Conservation (phyloP, 2,329 filamentous ascomycete species). For the Botrytis byssoidea region DNA sequence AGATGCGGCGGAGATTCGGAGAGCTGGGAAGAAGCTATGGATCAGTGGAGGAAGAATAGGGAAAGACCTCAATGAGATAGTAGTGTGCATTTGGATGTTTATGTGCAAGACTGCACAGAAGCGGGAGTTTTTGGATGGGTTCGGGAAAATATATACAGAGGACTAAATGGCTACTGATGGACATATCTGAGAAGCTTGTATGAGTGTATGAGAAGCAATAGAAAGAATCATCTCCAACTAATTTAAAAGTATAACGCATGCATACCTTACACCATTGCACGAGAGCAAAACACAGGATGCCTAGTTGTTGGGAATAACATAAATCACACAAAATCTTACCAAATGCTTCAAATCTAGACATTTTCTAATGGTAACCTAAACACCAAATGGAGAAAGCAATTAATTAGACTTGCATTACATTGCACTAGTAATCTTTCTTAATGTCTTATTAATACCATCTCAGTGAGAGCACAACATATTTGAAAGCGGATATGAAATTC, state of each 20-base stretch:
- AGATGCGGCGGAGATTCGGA: conserved; percentile 63
- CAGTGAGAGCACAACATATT: background rate
- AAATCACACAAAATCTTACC: background rate
- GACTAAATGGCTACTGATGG: background rate
- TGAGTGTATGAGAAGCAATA: background rate
- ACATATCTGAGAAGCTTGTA: background rate
- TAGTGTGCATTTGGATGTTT: background rate
- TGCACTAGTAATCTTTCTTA: conserved; percentile 4
- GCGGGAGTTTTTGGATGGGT: conserved; percentile 14
- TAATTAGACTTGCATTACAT: conserved; percentile 1
- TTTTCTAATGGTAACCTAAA: background rate
- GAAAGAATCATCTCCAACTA: background rate
- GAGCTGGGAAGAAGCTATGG: conserved; percentile 64
- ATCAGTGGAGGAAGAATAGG: conserved; percentile 53
- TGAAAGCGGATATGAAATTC: background rate
- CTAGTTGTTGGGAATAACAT: background rate
- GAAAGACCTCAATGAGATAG: conserved; percentile 19
- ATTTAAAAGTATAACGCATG: background rate
- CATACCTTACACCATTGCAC: background rate
- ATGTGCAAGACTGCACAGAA: conserved; percentile 6
- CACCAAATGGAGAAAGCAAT: background rate
- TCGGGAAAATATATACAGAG: conserved; percentile 4
- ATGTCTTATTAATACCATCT: background rate
- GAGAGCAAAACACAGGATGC: background rate
- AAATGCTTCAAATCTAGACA: background rate